Base-by-base conservation (phyloP, 306 rosid species). In the Hylodesmum podocarpum region DNA sequence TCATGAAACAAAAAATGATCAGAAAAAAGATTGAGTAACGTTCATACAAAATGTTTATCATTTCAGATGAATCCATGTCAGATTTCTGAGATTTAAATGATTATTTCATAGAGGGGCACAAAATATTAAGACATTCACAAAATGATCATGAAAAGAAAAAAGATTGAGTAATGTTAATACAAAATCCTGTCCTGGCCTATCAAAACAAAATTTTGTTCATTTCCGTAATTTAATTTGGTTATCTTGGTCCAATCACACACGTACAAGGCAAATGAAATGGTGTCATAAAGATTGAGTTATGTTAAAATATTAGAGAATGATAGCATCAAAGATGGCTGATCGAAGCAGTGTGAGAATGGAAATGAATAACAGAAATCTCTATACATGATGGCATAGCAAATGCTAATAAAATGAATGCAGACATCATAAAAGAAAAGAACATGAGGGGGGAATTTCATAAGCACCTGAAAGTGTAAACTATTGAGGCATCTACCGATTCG, bases 391-490 rank as follows among this genome's bases (percentile, higher is more conserved):
- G 22, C 0, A 10, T 49, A 50, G 22, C 0, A 72, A 79, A 71
- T 71, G 67, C 68, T 51, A 72, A 72, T 50, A 24, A 40, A 40
- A 54, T 19, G 51, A 61, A 72, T 19, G 31, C n/a, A 51, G 46
- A 71, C 12, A 29, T 64, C 61, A 72, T 13, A 78, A 11, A 34
- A 27, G 16, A 33, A 39, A 54, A 58, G 1, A 18, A 53, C 16
- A 37, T n/a, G 28, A n/a, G n/a, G 37, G 9, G 5, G 13, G 41
- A 29, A 55, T 58, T 44, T 57, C 25, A 54, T 54, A 7, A 72
- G 68, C 70, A 89, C 93, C 93, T 89, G 93, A 83, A 86, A 89
- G 80, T 89, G 93, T 75, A 78, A 83, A 80, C 93, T 86, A 82
- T 81, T 86, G 70, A 86, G 84, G 78, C 90, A 89, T 70, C 81